phyloP scores from a whole-genome alignment of 164 flowering plant species.

The Aristolochia fimbriata region DNA sequence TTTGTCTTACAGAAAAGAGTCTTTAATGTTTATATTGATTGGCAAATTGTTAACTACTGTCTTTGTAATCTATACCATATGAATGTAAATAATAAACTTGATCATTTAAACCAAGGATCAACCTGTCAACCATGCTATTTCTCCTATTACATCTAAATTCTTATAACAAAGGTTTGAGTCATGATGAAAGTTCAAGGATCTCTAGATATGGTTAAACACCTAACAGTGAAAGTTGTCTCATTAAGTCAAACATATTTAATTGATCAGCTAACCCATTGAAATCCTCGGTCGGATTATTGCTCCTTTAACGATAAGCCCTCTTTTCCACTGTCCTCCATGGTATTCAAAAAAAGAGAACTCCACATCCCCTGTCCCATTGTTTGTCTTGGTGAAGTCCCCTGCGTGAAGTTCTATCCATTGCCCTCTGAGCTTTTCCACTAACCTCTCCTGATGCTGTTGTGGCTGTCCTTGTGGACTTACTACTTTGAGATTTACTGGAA shows the following conservation, averaged over 20 bases:
- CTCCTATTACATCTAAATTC: too few relatives aligned
- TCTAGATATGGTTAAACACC: too few relatives aligned
- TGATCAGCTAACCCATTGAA: neutral
- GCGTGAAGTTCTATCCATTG: slow-evolving; percentile 40
- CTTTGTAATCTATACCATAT: too few relatives aligned
- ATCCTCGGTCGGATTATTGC: slow-evolving; percentile 33
- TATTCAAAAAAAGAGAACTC: slow-evolving; percentile 37
- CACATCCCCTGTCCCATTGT: slow-evolving; percentile 26
- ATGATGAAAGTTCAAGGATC: too few relatives aligned
- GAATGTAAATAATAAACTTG: too few relatives aligned
- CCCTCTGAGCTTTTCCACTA: slow-evolving; percentile 23
- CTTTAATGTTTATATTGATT: neutral
- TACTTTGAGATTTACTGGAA: slow-evolving; percentile 50
- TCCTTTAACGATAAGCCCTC: slow-evolving; percentile 50
- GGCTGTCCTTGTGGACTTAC: slow-evolving; percentile 34
- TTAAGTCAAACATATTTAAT: neutral
- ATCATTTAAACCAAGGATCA: too few relatives aligned
- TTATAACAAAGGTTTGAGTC: too few relatives aligned
- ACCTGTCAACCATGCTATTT: too few relatives aligned
- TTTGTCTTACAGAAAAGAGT: neutral
- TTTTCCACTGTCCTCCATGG: slow-evolving; percentile 53
- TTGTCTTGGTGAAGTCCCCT: slow-evolving; percentile 28
- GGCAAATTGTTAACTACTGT: too few relatives aligned
- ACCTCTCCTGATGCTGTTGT: slow-evolving; percentile 25
- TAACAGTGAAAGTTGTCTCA: neutral